Evolutionary conservation across 306 rosid species (phyloP), one percentile per base, ranked within the genome.

Genomic region (Potentilla sterilis): DNA sequence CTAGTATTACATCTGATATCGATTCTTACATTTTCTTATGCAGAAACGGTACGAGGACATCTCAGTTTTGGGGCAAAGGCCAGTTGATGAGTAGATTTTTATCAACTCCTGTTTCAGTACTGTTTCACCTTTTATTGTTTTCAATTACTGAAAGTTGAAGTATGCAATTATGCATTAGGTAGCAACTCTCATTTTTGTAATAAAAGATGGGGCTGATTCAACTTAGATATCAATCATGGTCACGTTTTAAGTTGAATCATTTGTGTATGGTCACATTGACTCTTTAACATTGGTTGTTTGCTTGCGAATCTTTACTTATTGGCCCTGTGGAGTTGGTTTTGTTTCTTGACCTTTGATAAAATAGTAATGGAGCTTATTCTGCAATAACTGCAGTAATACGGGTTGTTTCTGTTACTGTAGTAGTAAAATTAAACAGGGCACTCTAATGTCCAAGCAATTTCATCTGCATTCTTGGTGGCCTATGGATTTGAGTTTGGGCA

Each of bases 41-140:
- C 88, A 88, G 92, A 88, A 88, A 80, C 92, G 88, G 32, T 88
- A 83, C 0, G 89, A 88, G 75, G 92, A 88, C 78, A 88, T 88
- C 73, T 51, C 89, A 24, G 88, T 72, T 68, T 80, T 88, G 83
- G 92, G 92, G 80, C 87, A 83, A 80, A 85, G 92, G 70, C 92
- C 24, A 40, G 12, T 84, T 2, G 92, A 88, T 48, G 89, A 88
- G 78, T 88, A 84, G 80, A 32, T 13, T 44, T 51, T 10, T 37
- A 37, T 42, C 42, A 32, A 55, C n/a, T 14, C 68, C 62, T 59
- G 63, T 38, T 75, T 42, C 76, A 37, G 5, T 37, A 14, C 51
- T 13, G 0, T 47, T 14, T 47, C 61, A 8, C 61, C 14, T 14
- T 75, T 72, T 40, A 21, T 35, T 42, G 57, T 76, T 78, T 48